phyloP scores from a whole-genome alignment of 75 land plant genomes.

The Selaginella moellendorffii region DNA sequence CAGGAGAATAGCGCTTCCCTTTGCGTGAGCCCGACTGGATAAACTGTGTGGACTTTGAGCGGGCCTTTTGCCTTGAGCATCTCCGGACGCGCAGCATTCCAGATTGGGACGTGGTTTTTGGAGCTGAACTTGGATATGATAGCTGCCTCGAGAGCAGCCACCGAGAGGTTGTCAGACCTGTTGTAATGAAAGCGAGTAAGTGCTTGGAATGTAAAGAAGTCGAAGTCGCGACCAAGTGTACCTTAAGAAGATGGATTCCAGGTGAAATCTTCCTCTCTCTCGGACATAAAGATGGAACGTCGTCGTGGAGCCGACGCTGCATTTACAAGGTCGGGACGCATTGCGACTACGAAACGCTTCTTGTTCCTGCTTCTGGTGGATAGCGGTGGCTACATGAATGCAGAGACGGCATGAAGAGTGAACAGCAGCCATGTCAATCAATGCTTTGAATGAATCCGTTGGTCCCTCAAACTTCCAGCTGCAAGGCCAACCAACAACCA shows the following conservation, averaged over 20 bases:
- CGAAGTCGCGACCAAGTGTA: constrained; percentile 7
- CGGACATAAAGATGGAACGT: constrained; percentile 76
- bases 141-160: constrained; percentile 43
- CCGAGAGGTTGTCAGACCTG: constrained; percentile 53
- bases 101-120: constrained; percentile 61
- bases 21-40: constrained; percentile 79
- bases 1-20: constrained; percentile 75
- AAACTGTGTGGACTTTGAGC: constrained; percentile 58
- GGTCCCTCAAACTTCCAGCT: constrained; percentile 99
- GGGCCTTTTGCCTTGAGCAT: constrained; percentile 42
- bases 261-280: constrained; percentile 82
- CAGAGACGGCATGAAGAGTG: constrained; percentile 98
- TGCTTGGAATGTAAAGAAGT: neutral
- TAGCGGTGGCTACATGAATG: constrained; percentile 65
- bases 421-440: constrained; percentile 96
- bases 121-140: constrained; percentile 50
- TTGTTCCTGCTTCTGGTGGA: constrained; percentile 49
- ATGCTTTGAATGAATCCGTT: constrained; percentile 89
- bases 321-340: constrained; percentile 76
- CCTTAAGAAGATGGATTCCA: constrained; percentile 75
- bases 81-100: constrained; percentile 79
- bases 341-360: constrained; percentile 8
- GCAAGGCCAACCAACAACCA: no score
- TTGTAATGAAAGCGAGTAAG: neutral
- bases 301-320: constrained; percentile 32